phyloP scores from a whole-genome alignment of 345 rosid genomes.

The Triadica sebifera region DNA sequence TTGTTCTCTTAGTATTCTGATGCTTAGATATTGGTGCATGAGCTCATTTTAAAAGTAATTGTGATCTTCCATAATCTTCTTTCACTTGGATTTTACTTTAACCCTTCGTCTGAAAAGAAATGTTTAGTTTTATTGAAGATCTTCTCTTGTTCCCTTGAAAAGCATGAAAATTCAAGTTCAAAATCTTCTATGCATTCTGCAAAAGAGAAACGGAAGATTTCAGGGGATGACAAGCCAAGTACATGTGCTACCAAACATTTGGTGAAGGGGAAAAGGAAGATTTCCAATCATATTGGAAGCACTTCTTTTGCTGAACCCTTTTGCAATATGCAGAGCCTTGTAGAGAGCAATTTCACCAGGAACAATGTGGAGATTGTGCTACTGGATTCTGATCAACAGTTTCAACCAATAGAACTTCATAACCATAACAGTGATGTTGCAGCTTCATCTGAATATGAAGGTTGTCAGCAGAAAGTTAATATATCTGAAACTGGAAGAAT shows the following conservation, averaged over 20 bases:
- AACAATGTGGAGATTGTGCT: constrained; percentile 25
- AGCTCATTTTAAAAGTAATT: not conserved
- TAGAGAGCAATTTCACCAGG: constrained; percentile 38
- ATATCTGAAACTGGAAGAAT: constrained; percentile 38
- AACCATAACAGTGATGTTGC: not conserved
- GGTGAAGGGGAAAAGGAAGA: constrained; percentile 31
- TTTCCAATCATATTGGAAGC: constrained; percentile 23
- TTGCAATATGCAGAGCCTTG: constrained; percentile 42
- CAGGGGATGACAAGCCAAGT: constrained; percentile 26
- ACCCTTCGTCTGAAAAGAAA: too few species aligned
- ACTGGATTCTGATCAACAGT: constrained; percentile 49
- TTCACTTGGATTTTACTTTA: not conserved
- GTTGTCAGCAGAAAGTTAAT: constrained; percentile 17
- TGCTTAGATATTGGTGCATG: not conserved
- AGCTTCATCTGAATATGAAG: constrained; percentile 15
- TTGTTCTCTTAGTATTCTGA: not conserved
- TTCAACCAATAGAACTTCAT: constrained; percentile 23
- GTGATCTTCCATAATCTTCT: not conserved
- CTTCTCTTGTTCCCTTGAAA: not conserved
- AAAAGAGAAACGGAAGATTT: constrained; percentile 32
- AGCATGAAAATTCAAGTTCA: constrained; percentile 31
- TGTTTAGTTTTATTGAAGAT: not conserved
- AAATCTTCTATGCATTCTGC: constrained; percentile 28
- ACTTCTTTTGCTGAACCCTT: constrained; percentile 39
- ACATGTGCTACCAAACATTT: constrained; percentile 10